Percentiles rank a stretch among this genome's conserved stretches.
Conservation (phyloP, 345 rosid genomes). For the Bruguiera parviflora region DNA sequence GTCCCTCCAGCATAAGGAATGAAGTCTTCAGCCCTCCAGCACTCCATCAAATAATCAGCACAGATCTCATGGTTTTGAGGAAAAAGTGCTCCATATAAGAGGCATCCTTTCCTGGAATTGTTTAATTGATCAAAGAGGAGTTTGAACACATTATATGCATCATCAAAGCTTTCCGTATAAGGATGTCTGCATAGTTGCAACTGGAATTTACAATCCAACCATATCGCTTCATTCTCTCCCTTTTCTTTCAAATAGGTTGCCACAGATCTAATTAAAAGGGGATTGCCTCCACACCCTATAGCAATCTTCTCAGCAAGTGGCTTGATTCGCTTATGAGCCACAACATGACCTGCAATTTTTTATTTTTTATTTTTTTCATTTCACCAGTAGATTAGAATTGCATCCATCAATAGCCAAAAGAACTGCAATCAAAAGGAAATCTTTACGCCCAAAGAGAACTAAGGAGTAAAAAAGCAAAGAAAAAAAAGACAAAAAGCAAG, state of each 20-base stretch:
- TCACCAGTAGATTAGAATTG: no score
- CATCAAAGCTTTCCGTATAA: not conserved
- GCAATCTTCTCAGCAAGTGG: not conserved
- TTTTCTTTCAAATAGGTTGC: not conserved
- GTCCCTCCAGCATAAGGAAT: not conserved
- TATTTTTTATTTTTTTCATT: no score
- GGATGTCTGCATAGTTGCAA: not conserved
- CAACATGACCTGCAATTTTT: not conserved
- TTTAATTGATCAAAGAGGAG: slow-evolving; percentile 10
- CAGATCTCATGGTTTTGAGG: slow-evolving; percentile 19
- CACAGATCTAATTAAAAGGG: slow-evolving; percentile 1
- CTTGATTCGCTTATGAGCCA: not conserved
- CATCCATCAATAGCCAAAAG: no score
- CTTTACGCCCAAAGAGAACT: no score
- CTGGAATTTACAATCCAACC: not conserved
- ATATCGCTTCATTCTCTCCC: not conserved
- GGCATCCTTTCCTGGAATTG: slow-evolving; percentile 3
- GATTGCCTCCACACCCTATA: slow-evolving; percentile 14
- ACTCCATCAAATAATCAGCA: slow-evolving; percentile 24
- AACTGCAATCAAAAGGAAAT: no score
- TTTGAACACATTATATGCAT: slow-evolving; percentile 14
- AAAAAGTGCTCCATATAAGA: slow-evolving; percentile 22
- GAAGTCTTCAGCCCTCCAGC: slow-evolving; percentile 28
- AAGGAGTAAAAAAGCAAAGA: no score
- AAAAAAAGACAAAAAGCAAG: no score